phyloP scores from a whole-genome alignment of 2,329 filamentous ascomycete species.

The Trichoderma lentiforme region DNA sequence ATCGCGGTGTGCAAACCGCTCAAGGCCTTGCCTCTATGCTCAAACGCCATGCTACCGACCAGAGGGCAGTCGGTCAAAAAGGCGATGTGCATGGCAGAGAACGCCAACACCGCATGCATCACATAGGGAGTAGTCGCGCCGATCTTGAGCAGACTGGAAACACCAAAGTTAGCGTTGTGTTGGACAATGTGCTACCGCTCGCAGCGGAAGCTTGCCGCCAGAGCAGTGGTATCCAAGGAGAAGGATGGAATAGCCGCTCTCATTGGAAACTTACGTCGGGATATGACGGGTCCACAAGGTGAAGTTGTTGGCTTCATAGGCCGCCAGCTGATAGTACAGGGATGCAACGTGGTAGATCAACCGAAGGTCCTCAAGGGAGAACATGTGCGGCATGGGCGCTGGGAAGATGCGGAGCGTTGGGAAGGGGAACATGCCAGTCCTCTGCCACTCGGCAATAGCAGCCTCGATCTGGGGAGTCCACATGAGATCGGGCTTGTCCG shows the following conservation, averaged over 20 bases:
- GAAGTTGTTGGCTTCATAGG: slow-evolving; percentile 74
- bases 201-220: background rate
- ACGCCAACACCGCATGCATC: slow-evolving; percentile 87
- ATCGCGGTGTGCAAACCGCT: slow-evolving; percentile 88
- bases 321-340: slow-evolving; percentile 77
- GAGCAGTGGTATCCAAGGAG: background rate
- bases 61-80: slow-evolving; percentile 83
- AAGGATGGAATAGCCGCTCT: background rate
- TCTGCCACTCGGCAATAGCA: slow-evolving; percentile 77
- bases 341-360: slow-evolving; percentile 88
- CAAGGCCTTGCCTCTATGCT: slow-evolving; percentile 81
- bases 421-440: slow-evolving; percentile 81
- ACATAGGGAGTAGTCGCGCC: slow-evolving; percentile 81
- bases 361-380: slow-evolving; percentile 74
- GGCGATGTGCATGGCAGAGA: slow-evolving; percentile 92
- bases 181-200: background rate
- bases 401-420: slow-evolving; percentile 75
- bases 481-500: slow-evolving; percentile 67
- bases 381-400: slow-evolving; percentile 66
- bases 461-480: slow-evolving; percentile 85
- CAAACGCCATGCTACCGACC: slow-evolving; percentile 83
- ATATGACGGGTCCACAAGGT: slow-evolving; percentile 92
- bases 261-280: slow-evolving; percentile 67
- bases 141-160: slow-evolving; percentile 58
- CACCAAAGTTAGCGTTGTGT: slow-evolving; percentile 7